Conservation (phyloP, 495 filamentous ascomycete genomes). For the Lophiostoma macrostomum region DNA sequence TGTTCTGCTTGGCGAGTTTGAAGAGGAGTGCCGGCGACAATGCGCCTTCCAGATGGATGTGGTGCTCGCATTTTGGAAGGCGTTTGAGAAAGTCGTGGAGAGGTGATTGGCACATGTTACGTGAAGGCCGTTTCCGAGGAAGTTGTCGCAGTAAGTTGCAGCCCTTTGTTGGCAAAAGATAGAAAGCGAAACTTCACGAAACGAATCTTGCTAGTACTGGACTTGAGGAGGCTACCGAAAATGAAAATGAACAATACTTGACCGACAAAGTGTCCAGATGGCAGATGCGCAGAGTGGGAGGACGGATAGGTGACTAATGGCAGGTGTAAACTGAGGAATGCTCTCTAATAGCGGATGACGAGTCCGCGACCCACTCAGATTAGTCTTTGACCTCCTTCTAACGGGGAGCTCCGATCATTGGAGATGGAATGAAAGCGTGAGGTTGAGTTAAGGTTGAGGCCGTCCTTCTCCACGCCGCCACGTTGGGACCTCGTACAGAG, state of each 20-base stretch:
- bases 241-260: too few species aligned
- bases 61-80: constrained; percentile 77
- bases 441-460: constrained; percentile 22
- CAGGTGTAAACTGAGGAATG: too few species aligned
- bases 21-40: constrained; percentile 68
- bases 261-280: too few species aligned
- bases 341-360: too few species aligned
- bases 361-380: constrained; percentile 1
- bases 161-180: too few species aligned
- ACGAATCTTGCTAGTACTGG: not conserved
- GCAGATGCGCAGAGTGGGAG: too few species aligned
- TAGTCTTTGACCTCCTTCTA: not conserved
- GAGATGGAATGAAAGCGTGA: not conserved
- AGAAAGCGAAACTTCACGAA: too few species aligned
- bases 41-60: constrained; percentile 73
- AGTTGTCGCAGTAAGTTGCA: too few species aligned
- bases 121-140: constrained; percentile 6
- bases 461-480: constrained; percentile 15
- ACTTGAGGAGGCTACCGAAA: not conserved
- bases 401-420: constrained; percentile 13
- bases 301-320: too few species aligned
- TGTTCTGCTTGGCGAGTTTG: constrained; percentile 60
- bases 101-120: constrained; percentile 51
- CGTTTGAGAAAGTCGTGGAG: constrained; percentile 61
- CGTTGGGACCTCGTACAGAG: constrained; percentile 14